Conservation (phyloP, 768 basidiomycete genomes). For the Gautieria morchelliformis region DNA sequence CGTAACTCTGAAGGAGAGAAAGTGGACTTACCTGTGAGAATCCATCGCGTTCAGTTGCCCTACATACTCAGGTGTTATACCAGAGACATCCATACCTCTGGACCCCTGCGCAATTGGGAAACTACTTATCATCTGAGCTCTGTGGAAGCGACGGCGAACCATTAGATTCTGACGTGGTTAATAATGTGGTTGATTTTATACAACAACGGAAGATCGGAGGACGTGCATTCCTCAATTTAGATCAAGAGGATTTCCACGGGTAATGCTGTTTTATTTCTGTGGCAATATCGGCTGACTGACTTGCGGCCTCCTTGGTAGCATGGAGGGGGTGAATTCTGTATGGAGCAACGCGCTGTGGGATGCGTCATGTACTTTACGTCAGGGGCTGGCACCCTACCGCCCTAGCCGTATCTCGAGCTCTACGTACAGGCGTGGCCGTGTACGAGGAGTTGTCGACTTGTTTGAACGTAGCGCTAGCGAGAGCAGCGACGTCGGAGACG, state of each 20-base stretch:
- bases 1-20: background rate
- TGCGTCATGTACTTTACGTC: constrained; percentile 2
- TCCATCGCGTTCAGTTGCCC: background rate
- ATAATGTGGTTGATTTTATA: constrained; percentile 1
- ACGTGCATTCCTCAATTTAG: background rate
- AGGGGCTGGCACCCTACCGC: background rate
- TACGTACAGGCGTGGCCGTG: background rate
- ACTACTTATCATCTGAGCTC: background rate
- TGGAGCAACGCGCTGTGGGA: constrained; percentile 3
- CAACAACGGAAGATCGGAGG: constrained; percentile 5
- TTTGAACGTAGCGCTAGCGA: constrained; percentile 2
- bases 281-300: background rate
- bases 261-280: background rate
- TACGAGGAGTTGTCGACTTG: constrained; percentile 1
- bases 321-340: constrained; percentile 1
- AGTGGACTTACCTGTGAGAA: constrained; percentile 4
- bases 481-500: constrained; percentile 4
- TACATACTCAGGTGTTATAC: background rate
- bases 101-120: background rate
- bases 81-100: constrained; percentile 7
- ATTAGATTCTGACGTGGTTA: background rate
- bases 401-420: background rate
- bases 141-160: background rate
- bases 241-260: constrained; percentile 8
- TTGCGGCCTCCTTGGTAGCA: background rate